Evolutionary conservation across 2,329 filamentous ascomycete species (phyloP).

Genomic region (Penicillium paneum): DNA sequence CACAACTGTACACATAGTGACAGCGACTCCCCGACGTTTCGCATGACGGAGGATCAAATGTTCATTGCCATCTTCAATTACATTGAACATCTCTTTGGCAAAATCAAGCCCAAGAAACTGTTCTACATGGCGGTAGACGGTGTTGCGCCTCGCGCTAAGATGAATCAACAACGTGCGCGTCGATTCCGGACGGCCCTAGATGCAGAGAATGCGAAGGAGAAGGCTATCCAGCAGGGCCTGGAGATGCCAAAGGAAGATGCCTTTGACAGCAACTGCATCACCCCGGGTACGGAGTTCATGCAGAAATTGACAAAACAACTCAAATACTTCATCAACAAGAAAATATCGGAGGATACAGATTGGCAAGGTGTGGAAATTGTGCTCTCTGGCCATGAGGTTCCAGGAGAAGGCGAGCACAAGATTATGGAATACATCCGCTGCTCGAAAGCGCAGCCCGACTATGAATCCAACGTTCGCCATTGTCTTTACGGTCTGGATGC

Average conservation of each 20-base stretch:
- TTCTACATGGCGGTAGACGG: slow-evolving; percentile 99
- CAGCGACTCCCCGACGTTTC: slow-evolving; percentile 84
- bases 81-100: slow-evolving; percentile 96
- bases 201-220: slow-evolving; percentile 82
- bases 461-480: slow-evolving; percentile 90
- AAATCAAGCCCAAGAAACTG: slow-evolving; percentile 96
- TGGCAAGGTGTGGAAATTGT: slow-evolving; percentile 98
- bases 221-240: slow-evolving; percentile 82
- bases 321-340: slow-evolving; percentile 98
- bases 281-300: slow-evolving; percentile 95
- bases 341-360: slow-evolving; percentile 92
- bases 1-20: slow-evolving; percentile 99
- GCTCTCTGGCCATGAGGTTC: slow-evolving; percentile 94
- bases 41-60: slow-evolving; percentile 97
- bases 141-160: slow-evolving; percentile 95
- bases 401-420: slow-evolving; percentile 97
- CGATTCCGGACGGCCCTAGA: slow-evolving; percentile 94
- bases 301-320: slow-evolving; percentile 89
- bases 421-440: slow-evolving; percentile 99
- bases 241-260: slow-evolving; percentile 93
- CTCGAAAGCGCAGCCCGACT: slow-evolving; percentile 89
- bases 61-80: slow-evolving; percentile 99
- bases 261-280: slow-evolving; percentile 99
- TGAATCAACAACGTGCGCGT: slow-evolving; percentile 97
- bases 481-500: slow-evolving; percentile 97